These are phyloP conservation scores for Exophiala sp. DNA, from an alignment of 2,329 filamentous ascomycete genomes.

Conservation along the genomic window DNA sequence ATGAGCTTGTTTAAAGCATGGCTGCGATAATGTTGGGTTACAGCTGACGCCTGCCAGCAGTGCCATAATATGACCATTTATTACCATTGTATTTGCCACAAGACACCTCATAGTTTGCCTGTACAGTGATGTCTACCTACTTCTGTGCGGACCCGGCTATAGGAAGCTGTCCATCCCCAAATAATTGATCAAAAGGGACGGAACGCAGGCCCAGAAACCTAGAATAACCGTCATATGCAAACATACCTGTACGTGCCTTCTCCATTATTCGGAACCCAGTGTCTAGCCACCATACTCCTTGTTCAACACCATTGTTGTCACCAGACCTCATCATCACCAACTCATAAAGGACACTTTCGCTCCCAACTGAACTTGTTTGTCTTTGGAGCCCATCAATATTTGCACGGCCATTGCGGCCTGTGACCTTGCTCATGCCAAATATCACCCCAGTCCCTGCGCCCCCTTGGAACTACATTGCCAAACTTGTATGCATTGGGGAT, in stretches of 20 bases:
- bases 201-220: too few species aligned
- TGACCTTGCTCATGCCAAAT: slow-evolving; percentile 22
- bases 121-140: too few species aligned
- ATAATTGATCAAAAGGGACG: too few species aligned
- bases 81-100: neutral
- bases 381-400: neutral
- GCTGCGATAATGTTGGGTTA: neutral
- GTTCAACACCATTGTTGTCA: slow-evolving; percentile 5
- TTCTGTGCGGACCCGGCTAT: too few species aligned
- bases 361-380: neutral
- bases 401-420: neutral
- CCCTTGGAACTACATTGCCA: slow-evolving; percentile 98
- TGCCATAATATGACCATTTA: neutral
- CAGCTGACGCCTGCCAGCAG: neutral
- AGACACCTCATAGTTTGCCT: neutral
- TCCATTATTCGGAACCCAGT: too few species aligned
- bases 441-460: slow-evolving; percentile 35
- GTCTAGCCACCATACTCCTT: neutral
- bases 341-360: neutral
- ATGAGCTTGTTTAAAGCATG: too few species aligned
- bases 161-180: too few species aligned
- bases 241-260: too few species aligned
- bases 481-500: slow-evolving; percentile 96
- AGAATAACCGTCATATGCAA: too few species aligned
- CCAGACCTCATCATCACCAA: slow-evolving; percentile 1